These are phyloP conservation scores for Ceratobasidium sp. DNA, from an alignment of 1,284 basidiomycete species.

Conservation along the genomic window DNA sequence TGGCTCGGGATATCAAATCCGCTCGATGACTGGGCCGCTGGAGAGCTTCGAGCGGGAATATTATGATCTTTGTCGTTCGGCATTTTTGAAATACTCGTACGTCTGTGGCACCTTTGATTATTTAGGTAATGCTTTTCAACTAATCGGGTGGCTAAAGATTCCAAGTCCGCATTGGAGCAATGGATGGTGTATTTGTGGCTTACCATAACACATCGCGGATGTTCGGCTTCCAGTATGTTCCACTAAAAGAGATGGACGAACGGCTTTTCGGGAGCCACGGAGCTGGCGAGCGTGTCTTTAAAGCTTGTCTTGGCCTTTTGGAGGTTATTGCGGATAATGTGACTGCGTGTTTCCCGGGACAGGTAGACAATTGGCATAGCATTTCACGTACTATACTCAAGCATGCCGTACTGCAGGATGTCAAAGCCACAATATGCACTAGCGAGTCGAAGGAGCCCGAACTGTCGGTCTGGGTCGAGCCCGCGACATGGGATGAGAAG, in stretches of 20 bases:
- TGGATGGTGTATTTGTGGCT: conserved; percentile 96
- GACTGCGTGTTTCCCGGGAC: conserved; percentile 27
- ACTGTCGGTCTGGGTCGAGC: conserved; percentile 42
- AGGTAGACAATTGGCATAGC: conserved; percentile 8
- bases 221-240: conserved; percentile 96
- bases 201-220: conserved; percentile 93
- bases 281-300: conserved; percentile 82
- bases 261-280: conserved; percentile 77
- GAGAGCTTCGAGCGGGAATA: conserved; percentile 92
- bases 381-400: neutral
- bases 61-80: conserved; percentile 92
- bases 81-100: conserved; percentile 94
- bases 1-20: conserved; percentile 83
- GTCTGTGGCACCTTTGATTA: conserved; percentile 43
- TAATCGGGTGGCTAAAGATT: conserved; percentile 67
- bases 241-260: conserved; percentile 89
- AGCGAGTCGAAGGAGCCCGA: conserved; percentile 35
- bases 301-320: conserved; percentile 79
- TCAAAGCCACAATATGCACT: conserved; percentile 35
- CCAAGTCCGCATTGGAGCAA: conserved; percentile 95
- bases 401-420: neutral
- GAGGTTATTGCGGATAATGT: conserved; percentile 61
- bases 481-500: conserved; percentile 25
- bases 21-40: conserved; percentile 68
- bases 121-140: neutral